Evolutionary conservation across 148 eudicot genomes (phyloP).

Genomic region (Chenopodium quinoa): DNA sequence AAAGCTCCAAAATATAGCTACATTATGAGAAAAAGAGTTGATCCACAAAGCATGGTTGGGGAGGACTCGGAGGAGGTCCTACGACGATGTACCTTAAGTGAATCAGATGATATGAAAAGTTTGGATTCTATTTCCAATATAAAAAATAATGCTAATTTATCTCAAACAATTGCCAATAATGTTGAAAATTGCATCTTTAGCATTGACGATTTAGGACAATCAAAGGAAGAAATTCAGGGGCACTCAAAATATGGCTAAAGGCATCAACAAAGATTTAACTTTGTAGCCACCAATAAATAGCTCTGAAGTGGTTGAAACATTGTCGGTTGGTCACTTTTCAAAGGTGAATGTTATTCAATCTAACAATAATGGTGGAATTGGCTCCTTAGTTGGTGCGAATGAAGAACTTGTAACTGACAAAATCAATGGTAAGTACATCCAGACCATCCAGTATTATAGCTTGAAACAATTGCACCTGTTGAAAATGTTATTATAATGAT

Average conservation of each 20-base stretch:
- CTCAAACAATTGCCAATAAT: not conserved
- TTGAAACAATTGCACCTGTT: not conserved
- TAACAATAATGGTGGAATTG: too few species aligned
- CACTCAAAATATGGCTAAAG: not conserved
- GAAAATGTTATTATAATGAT: not conserved
- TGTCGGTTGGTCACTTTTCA: constrained; percentile 13
- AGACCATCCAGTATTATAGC: too few species aligned
- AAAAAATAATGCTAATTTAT: not conserved
- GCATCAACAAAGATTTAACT: constrained; percentile 2
- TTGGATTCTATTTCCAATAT: constrained; percentile 8
- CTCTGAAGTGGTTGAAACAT: constrained; percentile 14
- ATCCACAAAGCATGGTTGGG: constrained; percentile 13
- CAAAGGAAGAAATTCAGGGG: constrained; percentile 13
- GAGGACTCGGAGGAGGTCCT: constrained; percentile 1
- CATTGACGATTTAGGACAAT: constrained; percentile 32
- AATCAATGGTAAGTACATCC: too few species aligned
- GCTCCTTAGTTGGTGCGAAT: too few species aligned
- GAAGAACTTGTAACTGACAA: too few species aligned
- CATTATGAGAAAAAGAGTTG: constrained; percentile 11
- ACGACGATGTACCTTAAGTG: not conserved
- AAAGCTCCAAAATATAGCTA: not conserved
- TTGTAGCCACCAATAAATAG: not conserved
- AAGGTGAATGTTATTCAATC: constrained; percentile 3
- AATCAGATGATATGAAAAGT: constrained; percentile 7
- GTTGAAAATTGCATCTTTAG: constrained; percentile 11